phyloP scores from a whole-genome alignment of 2,329 filamentous ascomycete species.

The Setomelanomma holmii region DNA sequence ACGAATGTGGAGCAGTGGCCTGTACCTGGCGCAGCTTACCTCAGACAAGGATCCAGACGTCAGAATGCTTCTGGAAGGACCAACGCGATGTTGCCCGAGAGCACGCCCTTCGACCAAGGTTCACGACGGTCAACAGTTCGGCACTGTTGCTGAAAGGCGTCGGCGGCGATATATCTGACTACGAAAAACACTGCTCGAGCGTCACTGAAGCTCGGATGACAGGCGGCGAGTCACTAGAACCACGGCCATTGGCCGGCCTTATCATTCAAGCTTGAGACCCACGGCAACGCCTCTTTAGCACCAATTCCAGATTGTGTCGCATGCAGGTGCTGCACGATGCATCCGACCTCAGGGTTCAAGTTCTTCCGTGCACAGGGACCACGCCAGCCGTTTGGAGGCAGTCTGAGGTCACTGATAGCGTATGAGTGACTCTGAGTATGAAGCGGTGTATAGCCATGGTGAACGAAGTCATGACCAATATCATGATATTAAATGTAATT shows the following conservation, averaged over 20 bases:
- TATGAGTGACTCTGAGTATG: constrained; percentile 9
- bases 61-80: constrained; percentile 10
- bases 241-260: constrained; percentile 29
- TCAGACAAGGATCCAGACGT: constrained; percentile 1
- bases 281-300: constrained; percentile 19
- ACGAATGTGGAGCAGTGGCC: constrained; percentile 28
- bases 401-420: background rate
- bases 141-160: constrained; percentile 9
- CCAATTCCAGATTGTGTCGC: constrained; percentile 13
- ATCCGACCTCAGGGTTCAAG: constrained; percentile 12
- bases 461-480: constrained; percentile 24
- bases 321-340: constrained; percentile 27
- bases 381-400: background rate
- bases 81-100: background rate
- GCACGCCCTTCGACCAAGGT: background rate
- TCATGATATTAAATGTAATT: constrained; percentile 30
- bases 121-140: constrained; percentile 14
- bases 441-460: constrained; percentile 17
- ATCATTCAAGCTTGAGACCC: constrained; percentile 33
- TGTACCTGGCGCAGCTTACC: constrained; percentile 16
- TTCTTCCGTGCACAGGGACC: constrained; percentile 12
- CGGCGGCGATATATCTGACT: constrained; percentile 31
- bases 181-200: constrained; percentile 32
- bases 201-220: constrained; percentile 33
- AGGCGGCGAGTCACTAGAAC: constrained; percentile 26